Percentiles rank a stretch among this genome's conserved stretches.
phyloP scores from a whole-genome alignment of 1,284 basidiomycete species.

The Ceratobasidium sp. region DNA sequence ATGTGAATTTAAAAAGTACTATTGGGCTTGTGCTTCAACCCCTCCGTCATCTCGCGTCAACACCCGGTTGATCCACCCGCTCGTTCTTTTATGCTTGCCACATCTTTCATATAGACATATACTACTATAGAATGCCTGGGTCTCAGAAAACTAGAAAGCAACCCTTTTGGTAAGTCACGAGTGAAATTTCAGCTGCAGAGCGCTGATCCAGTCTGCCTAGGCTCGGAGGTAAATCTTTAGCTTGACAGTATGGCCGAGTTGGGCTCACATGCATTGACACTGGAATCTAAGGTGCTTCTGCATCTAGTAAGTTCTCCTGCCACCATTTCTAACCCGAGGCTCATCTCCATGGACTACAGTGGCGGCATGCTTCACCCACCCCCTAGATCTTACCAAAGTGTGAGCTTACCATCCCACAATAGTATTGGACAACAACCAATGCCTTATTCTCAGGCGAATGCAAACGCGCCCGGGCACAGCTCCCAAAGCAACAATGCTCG shows the following conservation, averaged over 20 bases:
- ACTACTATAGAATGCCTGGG: constrained; percentile 27
- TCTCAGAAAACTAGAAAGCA: constrained; percentile 26
- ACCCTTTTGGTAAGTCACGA: constrained; percentile 33
- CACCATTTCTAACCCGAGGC: constrained; percentile 18
- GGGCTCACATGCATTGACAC: constrained; percentile 13
- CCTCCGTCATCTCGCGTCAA: constrained; percentile 12
- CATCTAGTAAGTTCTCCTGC: constrained; percentile 64
- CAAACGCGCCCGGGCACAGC: constrained; percentile 57
- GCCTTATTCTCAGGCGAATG: constrained; percentile 64
- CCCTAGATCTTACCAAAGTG: constrained; percentile 86
- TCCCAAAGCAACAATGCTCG: constrained; percentile 43
- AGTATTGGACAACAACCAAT: constrained; percentile 1
- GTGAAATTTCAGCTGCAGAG: neutral
- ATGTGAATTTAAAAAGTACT: constrained; percentile 19
- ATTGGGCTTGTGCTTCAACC: neutral
- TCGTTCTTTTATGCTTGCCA: constrained; percentile 27
- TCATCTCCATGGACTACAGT: constrained; percentile 56
- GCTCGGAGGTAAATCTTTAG: constrained; percentile 67
- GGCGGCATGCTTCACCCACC: constrained; percentile 85
- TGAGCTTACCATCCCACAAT: constrained; percentile 48
- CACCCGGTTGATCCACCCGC: constrained; percentile 1
- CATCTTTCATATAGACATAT: constrained; percentile 8
- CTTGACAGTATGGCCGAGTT: constrained; percentile 24
- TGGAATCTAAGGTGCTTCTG: constrained; percentile 64
- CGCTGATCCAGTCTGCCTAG: constrained; percentile 47